Base-by-base conservation (phyloP, 1,139 yeast genomes). In the Martiniozyma asiatica region DNA sequence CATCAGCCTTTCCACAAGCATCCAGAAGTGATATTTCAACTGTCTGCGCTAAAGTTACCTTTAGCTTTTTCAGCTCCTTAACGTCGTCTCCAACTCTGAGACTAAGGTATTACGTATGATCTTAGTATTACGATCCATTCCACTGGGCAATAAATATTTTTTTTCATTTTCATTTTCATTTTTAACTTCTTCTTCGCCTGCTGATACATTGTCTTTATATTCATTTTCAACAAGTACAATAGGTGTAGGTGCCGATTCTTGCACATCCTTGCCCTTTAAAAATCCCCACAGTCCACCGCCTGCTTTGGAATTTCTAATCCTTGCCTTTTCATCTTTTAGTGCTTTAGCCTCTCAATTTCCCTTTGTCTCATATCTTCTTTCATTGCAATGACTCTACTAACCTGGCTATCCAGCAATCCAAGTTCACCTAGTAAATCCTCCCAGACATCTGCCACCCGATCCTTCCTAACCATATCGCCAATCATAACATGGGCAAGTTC, bases 361-460 rank as follows among this genome's bases (percentile, higher is more conserved):
- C 27, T 18, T 24, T 28, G 22, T 10, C 5, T 12, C 10, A 22
- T 15, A 19, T 29, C 23, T 6, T 37, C 40, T 4, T 29, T 25
- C 40, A 37, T 35, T 6, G 12, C 12, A 7, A 18, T 14, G 4
- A 37, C 16, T 20, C 22, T 20, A 26, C 27, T 29, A 10, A 38
- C 22, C 1, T 37, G 30, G 4, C 32, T 29, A 17, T 35, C 40
- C 8, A 39, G 24, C 3, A 33, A 20, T 11, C 39, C 33, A n/a
- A 39, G 10, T 29, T 39, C 42, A 5, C 40, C 40, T 9, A 36
- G 24, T 6, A 39, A 22, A 14, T 39, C 42, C 26, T 39, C 42
- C 40, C 40, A 39, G 4, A 39, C 39, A 21, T 39, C 42, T 4
- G 40, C 31, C 4, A 22, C 14, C 14, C 42, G 23, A 25, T 39